phyloP scores from a whole-genome alignment of 1,139 yeast genomes.

The Debaryomyces coudertii region DNA sequence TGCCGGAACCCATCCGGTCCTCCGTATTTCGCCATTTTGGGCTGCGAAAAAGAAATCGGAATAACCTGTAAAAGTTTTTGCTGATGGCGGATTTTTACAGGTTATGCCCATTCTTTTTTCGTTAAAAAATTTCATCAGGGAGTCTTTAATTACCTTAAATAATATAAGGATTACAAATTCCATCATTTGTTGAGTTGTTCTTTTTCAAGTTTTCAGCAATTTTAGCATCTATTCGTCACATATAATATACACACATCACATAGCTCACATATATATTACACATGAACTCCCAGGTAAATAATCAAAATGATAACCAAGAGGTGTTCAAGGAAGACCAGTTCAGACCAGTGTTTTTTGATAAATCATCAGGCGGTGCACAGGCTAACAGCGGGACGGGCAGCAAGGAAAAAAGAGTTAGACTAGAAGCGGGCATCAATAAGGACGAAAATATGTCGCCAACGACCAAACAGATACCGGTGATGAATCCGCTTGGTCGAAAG shows the following conservation, averaged over 20 bases:
- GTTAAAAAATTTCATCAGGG: constrained; percentile 10
- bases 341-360: constrained; percentile 38
- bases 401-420: constrained; percentile 16
- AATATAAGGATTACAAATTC: constrained; percentile 7
- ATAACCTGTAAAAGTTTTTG: constrained; percentile 2
- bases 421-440: constrained; percentile 12
- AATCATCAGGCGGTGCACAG: constrained; percentile 13
- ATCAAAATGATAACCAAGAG: constrained; percentile 28
- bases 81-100: constrained; percentile 2
- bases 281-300: constrained; percentile 24
- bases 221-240: neutral
- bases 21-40: neutral
- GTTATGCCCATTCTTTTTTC: constrained; percentile 10
- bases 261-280: constrained; percentile 8
- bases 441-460: constrained; percentile 11
- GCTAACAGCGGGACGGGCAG: constrained; percentile 10
- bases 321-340: constrained; percentile 36
- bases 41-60: constrained; percentile 8
- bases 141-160: constrained; percentile 7
- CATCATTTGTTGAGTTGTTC: constrained; percentile 2
- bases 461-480: constrained; percentile 10
- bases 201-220: neutral
- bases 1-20: neutral
- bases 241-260: neutral
- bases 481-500: constrained; percentile 9